Evolutionary conservation across 192 early-diverging fungal species (phyloP), one percentile per base, ranked within the genome.

Genomic region (Backusella parvicylindrica): DNA sequence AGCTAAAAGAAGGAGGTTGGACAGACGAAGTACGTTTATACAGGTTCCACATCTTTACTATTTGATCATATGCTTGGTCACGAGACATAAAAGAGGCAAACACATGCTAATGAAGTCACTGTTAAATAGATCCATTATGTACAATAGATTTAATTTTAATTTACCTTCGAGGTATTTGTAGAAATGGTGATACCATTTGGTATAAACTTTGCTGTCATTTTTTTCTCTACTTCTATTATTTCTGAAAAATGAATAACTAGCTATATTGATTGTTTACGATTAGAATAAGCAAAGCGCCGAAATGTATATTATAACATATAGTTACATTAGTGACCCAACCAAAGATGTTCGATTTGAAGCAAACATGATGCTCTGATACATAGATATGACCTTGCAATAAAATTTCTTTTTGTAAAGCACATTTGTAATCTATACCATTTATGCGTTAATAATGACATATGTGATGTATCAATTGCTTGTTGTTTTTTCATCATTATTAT

Each of bases 281-380:
- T 28, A 60, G 53, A 28, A 26, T 23, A 49, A 30, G 43, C 3
- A 53, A n/a, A 36, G 33, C n/a, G 31, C 37, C 33, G 23, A 71
- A 69, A 64, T 26, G 11, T 49, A 28, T 32, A 38, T 7, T 6
- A 7, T 43, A n/a, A n/a, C n/a, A n/a, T n/a, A 35, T 31, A 40
- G 41, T 80, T 86, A 86, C 89, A 75, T 86, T 92, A 21, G 93
- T 94, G 11, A 93, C 91, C 90, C 94, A 95, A 40, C 95, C 95
- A 86, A 97, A 94, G 74, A 97, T 94, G 74, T 94, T 95, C 35
- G 92, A 89, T 79, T 95, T 88, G 68, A 97, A 97, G 80, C 92
- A 93, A 49, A 95, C 82, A 80, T 91, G 85, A 76, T 88, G 89
- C 71, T 94, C 88, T 12, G 95, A 95, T 77, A 95, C 80, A 78